Conservation (phyloP, 768 basidiomycete species). For the Krasilnikovozyma curviuscula region DNA sequence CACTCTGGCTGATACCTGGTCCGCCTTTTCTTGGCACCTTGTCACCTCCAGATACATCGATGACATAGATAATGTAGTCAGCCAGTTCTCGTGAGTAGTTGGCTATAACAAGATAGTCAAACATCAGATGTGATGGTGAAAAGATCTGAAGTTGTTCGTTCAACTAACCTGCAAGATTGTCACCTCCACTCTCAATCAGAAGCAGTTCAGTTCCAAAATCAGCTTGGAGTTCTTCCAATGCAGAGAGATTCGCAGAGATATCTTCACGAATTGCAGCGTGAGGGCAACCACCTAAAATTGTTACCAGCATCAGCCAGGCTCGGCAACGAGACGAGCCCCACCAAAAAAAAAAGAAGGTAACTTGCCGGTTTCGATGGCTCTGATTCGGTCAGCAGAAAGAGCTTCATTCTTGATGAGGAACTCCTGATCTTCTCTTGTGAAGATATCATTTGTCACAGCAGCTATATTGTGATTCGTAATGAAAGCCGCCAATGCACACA, state of each 20-base stretch:
- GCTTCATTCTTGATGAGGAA: constrained; percentile 87
- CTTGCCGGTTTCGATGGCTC: constrained; percentile 81
- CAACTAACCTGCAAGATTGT: constrained; percentile 54
- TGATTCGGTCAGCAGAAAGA: constrained; percentile 53
- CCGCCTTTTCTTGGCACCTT: constrained; percentile 98
- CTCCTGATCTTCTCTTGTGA: constrained; percentile 50
- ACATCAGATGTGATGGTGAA: not conserved
- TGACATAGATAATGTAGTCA: constrained; percentile 87
- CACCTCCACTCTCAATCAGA: constrained; percentile 89
- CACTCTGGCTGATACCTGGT: constrained; percentile 68
- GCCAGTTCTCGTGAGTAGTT: constrained; percentile 93
- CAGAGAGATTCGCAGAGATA: constrained; percentile 90
- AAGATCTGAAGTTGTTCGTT: not conserved
- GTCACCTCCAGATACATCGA: constrained; percentile 57
- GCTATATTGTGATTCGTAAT: constrained; percentile 33
- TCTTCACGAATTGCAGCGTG: constrained; percentile 97
- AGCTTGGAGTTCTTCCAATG: constrained; percentile 80
- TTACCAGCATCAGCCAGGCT: not conserved
- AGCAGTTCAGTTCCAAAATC: constrained; percentile 76
- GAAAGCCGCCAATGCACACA: too few relatives aligned
- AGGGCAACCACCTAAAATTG: constrained; percentile 48
- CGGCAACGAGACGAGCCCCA: not conserved
- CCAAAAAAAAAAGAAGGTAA: not conserved
- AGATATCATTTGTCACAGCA: constrained; percentile 98
- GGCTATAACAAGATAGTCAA: constrained; percentile 28